Evolutionary conservation across 352 stramenopile species (phyloP), one percentile per base, ranked within the genome.

Genomic region (Pythium dissotocum): DNA sequence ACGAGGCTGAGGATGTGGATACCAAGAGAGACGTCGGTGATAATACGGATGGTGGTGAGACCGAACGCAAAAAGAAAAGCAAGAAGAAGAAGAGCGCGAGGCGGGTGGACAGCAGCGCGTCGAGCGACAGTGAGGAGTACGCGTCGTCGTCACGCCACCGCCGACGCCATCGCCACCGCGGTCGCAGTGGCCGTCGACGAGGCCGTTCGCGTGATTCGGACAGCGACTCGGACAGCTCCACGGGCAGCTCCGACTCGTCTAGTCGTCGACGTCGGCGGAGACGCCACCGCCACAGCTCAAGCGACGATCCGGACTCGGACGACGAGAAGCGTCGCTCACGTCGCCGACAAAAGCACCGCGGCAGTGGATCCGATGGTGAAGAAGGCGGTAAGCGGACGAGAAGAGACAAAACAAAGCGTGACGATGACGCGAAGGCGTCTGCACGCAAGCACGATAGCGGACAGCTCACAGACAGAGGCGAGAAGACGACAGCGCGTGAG

Each of bases 161-260:
- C 24, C 18, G 70, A 9, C 78, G 77, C 18, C 73, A 77, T 33
- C 65, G 72, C 26, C 75, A 69, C 14, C 72, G 70, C 54, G 70
- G 60, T 9, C 62, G 56, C 3, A 42, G 70, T 14, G 70, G 71
- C 16, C 63, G 63, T 33, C 71, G 77, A 4, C 78, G 69, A 26
- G 61, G 69, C 5, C 73, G 62, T 26, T 59, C 38, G 3, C 65
- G 61, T 24, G 70, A 67, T 12, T 85, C 76, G 60, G 77, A 72
- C 54, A 90, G 81, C 65, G 82, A 84, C 0, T 90, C 82, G 16
- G 78, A 75, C 8, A 88, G 77, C 36, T 79, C 70, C 21, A 85
- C 80, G 1, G 76, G 70, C 32, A 85, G 80, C 58, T 90, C 82
- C 3, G 79, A 85, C 55, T 71, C 69, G 61, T 69, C 61, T 12